These are phyloP conservation scores for Aegilops longissima DNA, from an alignment of 176 grass and related monocot species.

Conservation along the genomic window DNA sequence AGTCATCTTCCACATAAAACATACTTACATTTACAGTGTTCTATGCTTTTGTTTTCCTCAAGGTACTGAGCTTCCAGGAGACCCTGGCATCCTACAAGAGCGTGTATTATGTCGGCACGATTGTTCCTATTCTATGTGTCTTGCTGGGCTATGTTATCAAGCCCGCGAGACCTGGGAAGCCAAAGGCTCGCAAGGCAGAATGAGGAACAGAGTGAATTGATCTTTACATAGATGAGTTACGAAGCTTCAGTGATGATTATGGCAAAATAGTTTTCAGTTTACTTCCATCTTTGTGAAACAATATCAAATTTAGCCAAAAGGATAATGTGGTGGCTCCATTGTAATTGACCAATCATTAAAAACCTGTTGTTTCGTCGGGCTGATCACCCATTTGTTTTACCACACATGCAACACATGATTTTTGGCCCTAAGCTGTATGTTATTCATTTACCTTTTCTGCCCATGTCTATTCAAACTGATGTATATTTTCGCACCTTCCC, in stretches of 20 bases:
- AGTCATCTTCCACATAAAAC: neutral
- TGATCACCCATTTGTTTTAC: slow-evolving; percentile 20
- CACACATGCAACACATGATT: slow-evolving; percentile 8
- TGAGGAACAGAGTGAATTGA: slow-evolving; percentile 29
- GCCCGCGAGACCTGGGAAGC: slow-evolving; percentile 62
- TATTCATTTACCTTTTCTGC: neutral
- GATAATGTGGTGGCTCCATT: slow-evolving; percentile 15
- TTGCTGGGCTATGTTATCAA: slow-evolving; percentile 80
- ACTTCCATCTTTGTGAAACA: slow-evolving; percentile 22
- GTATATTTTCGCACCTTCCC: neutral
- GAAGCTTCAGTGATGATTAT: slow-evolving; percentile 15
- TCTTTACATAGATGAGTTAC: slow-evolving; percentile 16
- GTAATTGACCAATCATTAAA: slow-evolving; percentile 21
- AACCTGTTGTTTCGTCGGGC: slow-evolving; percentile 18
- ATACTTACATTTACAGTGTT: neutral
- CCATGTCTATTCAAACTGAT: neutral
- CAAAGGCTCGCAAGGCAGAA: slow-evolving; percentile 74
- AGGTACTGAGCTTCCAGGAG: slow-evolving; percentile 96
- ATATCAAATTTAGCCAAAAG: slow-evolving; percentile 18
- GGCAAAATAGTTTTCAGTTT: slow-evolving; percentile 33
- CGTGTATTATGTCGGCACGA: slow-evolving; percentile 83
- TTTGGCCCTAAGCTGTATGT: neutral
- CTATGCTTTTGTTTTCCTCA: neutral
- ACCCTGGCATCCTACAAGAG: slow-evolving; percentile 85
- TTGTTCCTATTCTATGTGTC: slow-evolving; percentile 66